These are phyloP conservation scores for Elaeis guineensis DNA, from an alignment of 176 grass and related monocot genomes.

Conservation along the genomic window DNA sequence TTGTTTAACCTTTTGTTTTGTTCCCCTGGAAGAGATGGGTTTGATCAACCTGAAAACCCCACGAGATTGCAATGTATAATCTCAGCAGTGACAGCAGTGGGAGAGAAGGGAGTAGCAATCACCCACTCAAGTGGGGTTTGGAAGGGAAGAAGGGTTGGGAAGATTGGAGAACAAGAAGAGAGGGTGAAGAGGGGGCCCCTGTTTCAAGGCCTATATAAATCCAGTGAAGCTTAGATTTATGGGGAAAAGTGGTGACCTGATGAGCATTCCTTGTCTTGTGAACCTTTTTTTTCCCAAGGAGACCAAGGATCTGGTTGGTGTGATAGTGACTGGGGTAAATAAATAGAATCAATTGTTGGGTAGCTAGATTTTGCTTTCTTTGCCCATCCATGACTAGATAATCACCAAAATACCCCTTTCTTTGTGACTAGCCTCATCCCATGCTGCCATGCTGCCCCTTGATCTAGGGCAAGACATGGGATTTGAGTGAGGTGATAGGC, in stretches of 20 bases:
- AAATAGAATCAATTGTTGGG: not conserved
- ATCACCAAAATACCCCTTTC: not conserved
- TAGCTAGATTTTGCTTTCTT: not conserved
- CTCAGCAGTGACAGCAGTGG: too few species aligned
- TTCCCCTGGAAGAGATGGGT: not conserved
- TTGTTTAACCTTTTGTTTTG: not conserved
- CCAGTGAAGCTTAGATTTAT: conserved; percentile 5
- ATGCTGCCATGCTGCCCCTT: too few species aligned
- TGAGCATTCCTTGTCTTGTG: not conserved
- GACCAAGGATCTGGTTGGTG: conserved; percentile 10
- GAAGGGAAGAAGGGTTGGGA: not conserved
- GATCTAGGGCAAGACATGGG: too few species aligned
- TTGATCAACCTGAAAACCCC: too few species aligned
- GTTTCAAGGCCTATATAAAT: conserved; percentile 4
- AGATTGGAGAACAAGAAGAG: not conserved
- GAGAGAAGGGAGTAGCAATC: not conserved
- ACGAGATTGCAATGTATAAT: too few species aligned
- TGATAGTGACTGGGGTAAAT: not conserved
- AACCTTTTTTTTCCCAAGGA: not conserved
- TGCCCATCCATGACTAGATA: not conserved
- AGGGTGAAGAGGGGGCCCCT: not conserved
- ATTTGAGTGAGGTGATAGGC: too few species aligned
- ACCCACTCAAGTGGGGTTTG: not conserved
- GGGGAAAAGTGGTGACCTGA: conserved; percentile 13
- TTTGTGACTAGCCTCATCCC: too few species aligned